These are phyloP conservation scores for Ottelia alismoides DNA, from an alignment of 106 monocot species.

Conservation along the genomic window DNA sequence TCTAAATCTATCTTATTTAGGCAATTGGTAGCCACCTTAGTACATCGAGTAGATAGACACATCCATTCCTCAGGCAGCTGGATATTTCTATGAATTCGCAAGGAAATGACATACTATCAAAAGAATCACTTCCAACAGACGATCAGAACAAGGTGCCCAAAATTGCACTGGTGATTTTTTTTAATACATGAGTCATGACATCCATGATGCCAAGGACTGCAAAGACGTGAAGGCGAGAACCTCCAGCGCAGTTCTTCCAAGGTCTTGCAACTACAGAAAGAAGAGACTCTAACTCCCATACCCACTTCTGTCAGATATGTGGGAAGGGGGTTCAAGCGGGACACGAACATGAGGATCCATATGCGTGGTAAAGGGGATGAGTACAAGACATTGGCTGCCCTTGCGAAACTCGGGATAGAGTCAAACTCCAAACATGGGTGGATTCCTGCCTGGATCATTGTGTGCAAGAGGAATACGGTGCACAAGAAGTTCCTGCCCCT, in stretches of 20 bases:
- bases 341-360: constrained; percentile 92
- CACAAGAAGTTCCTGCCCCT: constrained; percentile 94
- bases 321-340: constrained; percentile 93
- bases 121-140: constrained; percentile 1
- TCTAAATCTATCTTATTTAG: constrained; percentile 62
- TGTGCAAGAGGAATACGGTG: constrained; percentile 88
- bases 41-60: constrained; percentile 31
- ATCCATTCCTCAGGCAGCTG: constrained; percentile 16
- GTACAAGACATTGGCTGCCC: constrained; percentile 76
- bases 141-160: constrained; percentile 19
- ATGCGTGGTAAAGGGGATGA: constrained; percentile 98
- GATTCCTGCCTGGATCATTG: constrained; percentile 71
- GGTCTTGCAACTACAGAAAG: constrained; percentile 74
- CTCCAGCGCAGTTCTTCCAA: constrained; percentile 53
- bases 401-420: constrained; percentile 73
- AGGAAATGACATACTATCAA: constrained; percentile 5
- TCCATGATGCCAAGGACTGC: constrained; percentile 40
- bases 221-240: constrained; percentile 53
- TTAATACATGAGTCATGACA: constrained; percentile 25
- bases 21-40: constrained; percentile 70
- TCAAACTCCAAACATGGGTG: constrained; percentile 15
- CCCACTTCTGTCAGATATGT: constrained; percentile 83
- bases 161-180: constrained; percentile 9
- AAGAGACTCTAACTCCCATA: constrained; percentile 91
- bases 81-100: constrained; percentile 3